phyloP scores from a whole-genome alignment of 2,329 filamentous ascomycete species.

The Trichoderma sp. region DNA sequence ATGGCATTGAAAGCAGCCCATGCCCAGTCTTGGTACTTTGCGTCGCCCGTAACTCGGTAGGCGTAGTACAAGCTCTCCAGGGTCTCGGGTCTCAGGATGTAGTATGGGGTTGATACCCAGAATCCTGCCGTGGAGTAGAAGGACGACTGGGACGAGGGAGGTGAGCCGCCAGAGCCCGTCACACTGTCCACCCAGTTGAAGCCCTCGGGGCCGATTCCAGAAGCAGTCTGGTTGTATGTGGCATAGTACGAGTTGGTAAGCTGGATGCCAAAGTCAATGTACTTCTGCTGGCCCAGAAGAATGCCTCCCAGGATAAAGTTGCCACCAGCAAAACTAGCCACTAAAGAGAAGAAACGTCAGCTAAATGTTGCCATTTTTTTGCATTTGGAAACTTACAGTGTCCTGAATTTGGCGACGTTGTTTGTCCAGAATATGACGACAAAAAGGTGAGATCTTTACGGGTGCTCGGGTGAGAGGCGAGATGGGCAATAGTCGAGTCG shows the following conservation, averaged over 20 bases:
- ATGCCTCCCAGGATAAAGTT: conserved; percentile 81
- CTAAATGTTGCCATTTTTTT: background rate
- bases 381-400: conserved; percentile 43
- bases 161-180: conserved; percentile 40
- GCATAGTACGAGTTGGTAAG: conserved; percentile 71
- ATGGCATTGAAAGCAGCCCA: conserved; percentile 75
- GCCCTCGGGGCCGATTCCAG: conserved; percentile 72
- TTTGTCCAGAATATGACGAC: conserved; percentile 51
- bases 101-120: conserved; percentile 60
- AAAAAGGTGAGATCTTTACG: conserved; percentile 72
- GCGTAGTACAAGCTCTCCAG: conserved; percentile 86
- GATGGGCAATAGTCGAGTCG: conserved; percentile 69
- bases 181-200: conserved; percentile 59
- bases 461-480: conserved; percentile 64
- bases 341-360: conserved; percentile 29
- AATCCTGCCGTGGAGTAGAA: conserved; percentile 71
- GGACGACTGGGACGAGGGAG: conserved; percentile 44
- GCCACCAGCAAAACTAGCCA: conserved; percentile 81
- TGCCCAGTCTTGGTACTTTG: conserved; percentile 77
- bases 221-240: conserved; percentile 66
- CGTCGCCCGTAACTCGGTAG: conserved; percentile 72
- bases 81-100: conserved; percentile 75
- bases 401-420: conserved; percentile 44
- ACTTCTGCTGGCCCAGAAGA: conserved; percentile 61
- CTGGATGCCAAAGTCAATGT: conserved; percentile 69